These are phyloP conservation scores for Dactylellina haptotyla DNA, from an alignment of 2,329 filamentous ascomycete species.

Conservation along the genomic window DNA sequence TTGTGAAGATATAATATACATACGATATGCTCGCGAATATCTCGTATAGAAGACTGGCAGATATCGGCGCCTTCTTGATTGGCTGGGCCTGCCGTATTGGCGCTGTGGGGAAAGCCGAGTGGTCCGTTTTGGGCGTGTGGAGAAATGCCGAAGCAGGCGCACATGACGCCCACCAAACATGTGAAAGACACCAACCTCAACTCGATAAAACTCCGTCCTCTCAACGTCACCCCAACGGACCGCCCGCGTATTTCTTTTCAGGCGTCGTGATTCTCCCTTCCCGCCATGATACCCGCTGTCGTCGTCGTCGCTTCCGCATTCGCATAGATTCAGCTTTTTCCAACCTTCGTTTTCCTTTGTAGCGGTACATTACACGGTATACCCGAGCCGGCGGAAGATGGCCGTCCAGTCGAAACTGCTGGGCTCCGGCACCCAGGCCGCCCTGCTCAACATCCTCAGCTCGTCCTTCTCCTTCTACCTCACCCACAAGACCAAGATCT, in stretches of 20 bases:
- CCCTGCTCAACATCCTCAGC: slow-evolving; percentile 72
- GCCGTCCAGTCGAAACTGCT: slow-evolving; percentile 79
- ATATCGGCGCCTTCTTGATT: slow-evolving; percentile 16
- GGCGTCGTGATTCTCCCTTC: not conserved
- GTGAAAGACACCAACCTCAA: slow-evolving; percentile 46
- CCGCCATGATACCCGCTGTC: slow-evolving; percentile 53
- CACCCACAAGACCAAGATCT: slow-evolving; percentile 81
- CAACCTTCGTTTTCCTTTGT: not conserved
- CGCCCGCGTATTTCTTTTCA: slow-evolving; percentile 14
- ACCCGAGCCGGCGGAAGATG: slow-evolving; percentile 65
- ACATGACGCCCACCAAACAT: slow-evolving; percentile 53
- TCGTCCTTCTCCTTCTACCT: slow-evolving; percentile 78
- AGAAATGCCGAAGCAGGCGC: slow-evolving; percentile 53
- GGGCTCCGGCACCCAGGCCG: slow-evolving; percentile 60
- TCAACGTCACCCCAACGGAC: not conserved
- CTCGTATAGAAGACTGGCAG: not conserved
- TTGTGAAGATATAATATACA: not conserved
- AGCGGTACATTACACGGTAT: not conserved
- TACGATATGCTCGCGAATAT: not conserved
- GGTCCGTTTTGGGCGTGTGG: slow-evolving; percentile 41
- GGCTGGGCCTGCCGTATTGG: slow-evolving; percentile 40
- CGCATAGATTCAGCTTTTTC: slow-evolving; percentile 1
- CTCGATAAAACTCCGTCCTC: slow-evolving; percentile 42
- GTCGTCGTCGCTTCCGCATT: slow-evolving; percentile 33
- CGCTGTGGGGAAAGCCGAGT: slow-evolving; percentile 33